These are phyloP conservation scores for Yarrowia deformans DNA, from an alignment of 805 yeast species.

Conservation along the genomic window DNA sequence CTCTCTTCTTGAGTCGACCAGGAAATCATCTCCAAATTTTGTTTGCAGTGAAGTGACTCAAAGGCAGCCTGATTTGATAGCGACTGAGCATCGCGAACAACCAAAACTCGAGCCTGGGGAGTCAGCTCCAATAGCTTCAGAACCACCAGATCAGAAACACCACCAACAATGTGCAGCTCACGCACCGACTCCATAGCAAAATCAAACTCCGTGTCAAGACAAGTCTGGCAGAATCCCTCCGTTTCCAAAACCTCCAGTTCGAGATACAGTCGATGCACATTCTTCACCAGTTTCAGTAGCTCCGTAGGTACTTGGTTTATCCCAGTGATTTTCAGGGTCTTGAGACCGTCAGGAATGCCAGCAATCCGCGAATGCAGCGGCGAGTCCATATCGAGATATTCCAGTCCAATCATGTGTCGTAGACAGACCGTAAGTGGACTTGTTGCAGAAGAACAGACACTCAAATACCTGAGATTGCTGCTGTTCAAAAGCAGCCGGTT, in stretches of 20 bases:
- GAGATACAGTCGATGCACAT: slow-evolving; percentile 12
- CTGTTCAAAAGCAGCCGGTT: background rate
- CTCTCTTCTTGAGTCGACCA: slow-evolving; percentile 14
- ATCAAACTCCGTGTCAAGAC: background rate
- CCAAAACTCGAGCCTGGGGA: slow-evolving; percentile 9
- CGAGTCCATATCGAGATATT: slow-evolving; percentile 15
- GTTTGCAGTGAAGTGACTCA: slow-evolving; percentile 2
- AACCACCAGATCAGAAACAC: background rate
- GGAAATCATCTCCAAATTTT: slow-evolving; percentile 21
- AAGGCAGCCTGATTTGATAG: background rate
- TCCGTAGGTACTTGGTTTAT: background rate
- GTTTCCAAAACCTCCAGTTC: background rate
- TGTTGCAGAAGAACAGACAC: background rate
- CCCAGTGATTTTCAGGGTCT: slow-evolving; percentile 4
- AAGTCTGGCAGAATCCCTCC: background rate
- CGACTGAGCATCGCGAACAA: background rate
- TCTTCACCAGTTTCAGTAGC: background rate
- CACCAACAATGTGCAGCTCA: slow-evolving; percentile 14
- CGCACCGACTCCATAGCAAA: background rate
- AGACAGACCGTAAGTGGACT: background rate
- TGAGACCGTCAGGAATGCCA: background rate
- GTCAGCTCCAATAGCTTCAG: slow-evolving; percentile 4
- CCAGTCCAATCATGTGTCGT: slow-evolving; percentile 10
- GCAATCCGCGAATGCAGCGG: background rate
- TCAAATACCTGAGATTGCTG: slow-evolving; percentile 5